phyloP scores from a whole-genome alignment of 768 basidiomycete species.

The Xerocomellus intermedius region DNA sequence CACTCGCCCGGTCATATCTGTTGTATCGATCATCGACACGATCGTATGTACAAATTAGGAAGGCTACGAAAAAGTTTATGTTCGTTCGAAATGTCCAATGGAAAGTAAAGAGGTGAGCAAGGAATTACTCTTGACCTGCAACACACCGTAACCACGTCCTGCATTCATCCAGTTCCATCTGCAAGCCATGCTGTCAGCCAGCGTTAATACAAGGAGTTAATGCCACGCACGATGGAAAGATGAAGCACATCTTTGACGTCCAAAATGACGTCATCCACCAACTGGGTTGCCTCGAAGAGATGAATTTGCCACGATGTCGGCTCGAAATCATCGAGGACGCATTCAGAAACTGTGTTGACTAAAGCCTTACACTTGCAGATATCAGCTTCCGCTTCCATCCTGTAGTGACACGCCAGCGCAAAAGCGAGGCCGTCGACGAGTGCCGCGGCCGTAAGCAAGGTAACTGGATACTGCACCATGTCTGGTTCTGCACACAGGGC shows the following conservation, averaged over 20 bases:
- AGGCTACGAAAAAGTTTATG: background rate
- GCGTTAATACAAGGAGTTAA: no score
- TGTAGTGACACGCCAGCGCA: conserved; percentile 38
- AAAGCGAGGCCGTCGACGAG: conserved; percentile 45
- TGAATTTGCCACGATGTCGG: conserved; percentile 11
- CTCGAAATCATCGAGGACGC: background rate
- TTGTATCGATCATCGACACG: conserved; percentile 6
- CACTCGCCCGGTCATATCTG: background rate
- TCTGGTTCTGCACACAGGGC: conserved; percentile 43
- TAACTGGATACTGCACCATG: conserved; percentile 50
- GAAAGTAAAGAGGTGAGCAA: background rate
- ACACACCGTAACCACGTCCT: conserved; percentile 20
- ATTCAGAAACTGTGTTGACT: background rate
- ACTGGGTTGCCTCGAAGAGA: conserved; percentile 7
- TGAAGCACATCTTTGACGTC: conserved; percentile 28
- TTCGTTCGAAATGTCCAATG: background rate
- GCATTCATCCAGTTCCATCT: conserved; percentile 29
- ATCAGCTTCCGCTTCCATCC: conserved; percentile 24
- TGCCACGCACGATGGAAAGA: conserved; percentile 19
- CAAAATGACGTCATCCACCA: conserved; percentile 16
- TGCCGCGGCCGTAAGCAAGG: conserved; percentile 52
- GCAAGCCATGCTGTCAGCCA: conserved; percentile 5
- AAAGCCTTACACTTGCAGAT: conserved; percentile 5
- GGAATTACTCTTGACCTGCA: conserved; percentile 8
- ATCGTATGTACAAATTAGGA: conserved; percentile 17